phyloP scores from a whole-genome alignment of 164 flowering plant genomes.

The Chloranthus sessilifolius region DNA sequence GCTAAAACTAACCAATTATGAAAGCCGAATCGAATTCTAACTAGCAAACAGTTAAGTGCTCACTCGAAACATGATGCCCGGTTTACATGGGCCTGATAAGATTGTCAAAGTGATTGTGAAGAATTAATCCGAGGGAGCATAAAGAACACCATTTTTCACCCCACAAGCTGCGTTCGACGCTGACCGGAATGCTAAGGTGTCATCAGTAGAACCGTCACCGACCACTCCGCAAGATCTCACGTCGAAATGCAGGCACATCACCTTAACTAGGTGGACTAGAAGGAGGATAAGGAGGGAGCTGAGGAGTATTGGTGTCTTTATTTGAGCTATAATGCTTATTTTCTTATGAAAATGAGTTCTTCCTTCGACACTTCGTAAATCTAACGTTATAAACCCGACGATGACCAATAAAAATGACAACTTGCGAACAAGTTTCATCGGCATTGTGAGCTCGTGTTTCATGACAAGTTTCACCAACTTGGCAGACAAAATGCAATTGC shows the following conservation, averaged over 20 bases:
- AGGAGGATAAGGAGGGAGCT: constrained; percentile 9
- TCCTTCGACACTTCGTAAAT: constrained; percentile 39
- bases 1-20: no score
- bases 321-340: constrained; percentile 12
- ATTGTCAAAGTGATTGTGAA: constrained; percentile 76
- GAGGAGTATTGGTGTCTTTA: constrained; percentile 12
- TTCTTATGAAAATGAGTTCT: constrained; percentile 53
- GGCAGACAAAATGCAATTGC: constrained; percentile 1
- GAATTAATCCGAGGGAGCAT: constrained; percentile 44
- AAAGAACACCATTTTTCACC: constrained; percentile 49
- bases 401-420: constrained; percentile 20
- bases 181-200: constrained; percentile 63
- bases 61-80: constrained; percentile 78
- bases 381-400: constrained; percentile 6
- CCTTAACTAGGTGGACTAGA: constrained; percentile 32
- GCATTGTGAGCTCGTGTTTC: neutral
- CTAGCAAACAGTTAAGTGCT: no score
- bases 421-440: constrained; percentile 26
- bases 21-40: no score
- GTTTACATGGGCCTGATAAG: constrained; percentile 90
- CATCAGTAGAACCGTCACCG: constrained; percentile 79
- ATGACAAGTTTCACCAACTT: neutral
- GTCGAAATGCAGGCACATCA: constrained; percentile 35
- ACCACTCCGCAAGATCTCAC: constrained; percentile 74
- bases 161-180: constrained; percentile 95